Base-by-base conservation (phyloP, 2,329 filamentous ascomycete genomes). In the Gaeumannomyces tritici region DNA sequence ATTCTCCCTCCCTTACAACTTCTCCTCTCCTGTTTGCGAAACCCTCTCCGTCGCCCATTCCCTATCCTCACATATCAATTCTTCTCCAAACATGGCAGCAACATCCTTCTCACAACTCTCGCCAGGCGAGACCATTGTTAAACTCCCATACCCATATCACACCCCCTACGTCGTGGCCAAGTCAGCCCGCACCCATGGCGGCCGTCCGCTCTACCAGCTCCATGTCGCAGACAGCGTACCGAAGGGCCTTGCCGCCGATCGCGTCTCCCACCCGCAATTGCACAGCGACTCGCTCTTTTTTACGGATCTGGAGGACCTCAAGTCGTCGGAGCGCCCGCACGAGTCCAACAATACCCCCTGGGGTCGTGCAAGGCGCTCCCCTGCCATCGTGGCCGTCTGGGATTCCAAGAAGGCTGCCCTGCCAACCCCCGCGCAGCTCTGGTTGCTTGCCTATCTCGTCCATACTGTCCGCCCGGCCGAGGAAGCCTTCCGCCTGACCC, bases 301-400 rank as follows among this genome's bases (percentile, higher is more conserved):
- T 66, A 68, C 72, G 33, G 73, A 72, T 33, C 74, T 73, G 27
- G 65, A 68, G 56, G 66, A 70, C 58, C 67, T 71, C 65, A 72
- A 71, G 61, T 71, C 70, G 26, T 67, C 70, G 55, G 69, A 71
- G 61, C 65, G 70, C n/a, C 71, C 71, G 29, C 66, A 73, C 61
- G 76, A 76, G 42, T 81, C 80, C 63, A 81, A 83, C 72, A 84
- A 84, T 71, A 81, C 79, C 57, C 73, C 80, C 59, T 84, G 82
- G 82, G 82, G 78, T 7, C 75, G 82, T n/a, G 78, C 81, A n/a
- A 74, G 81, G 47, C 78, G 82, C 63, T 80, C 80, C 4, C 81
- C 82, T 3, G 74, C 75, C 61, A 77, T 79, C 55, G 72, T 72
- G 7, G 68, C 80, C 58, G 67, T 70, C 60, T 84, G 81, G 81